Conservation (phyloP, 73 alveolate species). For the Symbiodinium natans region DNA sequence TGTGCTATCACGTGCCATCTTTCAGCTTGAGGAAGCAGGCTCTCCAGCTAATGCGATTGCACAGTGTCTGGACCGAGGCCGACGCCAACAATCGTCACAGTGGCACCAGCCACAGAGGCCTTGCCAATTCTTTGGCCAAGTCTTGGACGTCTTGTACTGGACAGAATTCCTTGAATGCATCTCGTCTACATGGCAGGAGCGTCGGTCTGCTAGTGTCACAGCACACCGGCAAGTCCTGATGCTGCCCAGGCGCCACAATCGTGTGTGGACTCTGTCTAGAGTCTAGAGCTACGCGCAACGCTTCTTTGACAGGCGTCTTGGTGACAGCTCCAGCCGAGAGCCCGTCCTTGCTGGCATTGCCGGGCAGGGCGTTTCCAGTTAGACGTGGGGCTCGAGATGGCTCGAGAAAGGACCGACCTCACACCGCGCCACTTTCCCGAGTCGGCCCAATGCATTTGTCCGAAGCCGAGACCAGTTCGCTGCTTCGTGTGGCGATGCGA, state of each 20-base stretch:
- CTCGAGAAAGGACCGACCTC: neutral
- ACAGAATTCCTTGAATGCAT: too few species aligned
- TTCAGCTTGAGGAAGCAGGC: too few species aligned
- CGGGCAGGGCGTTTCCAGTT: too few species aligned
- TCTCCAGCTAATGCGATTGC: too few species aligned
- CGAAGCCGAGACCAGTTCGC: too few species aligned
- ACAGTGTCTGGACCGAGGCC: slow-evolving; percentile 19
- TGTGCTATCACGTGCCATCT: too few species aligned
- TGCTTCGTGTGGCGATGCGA: neutral
- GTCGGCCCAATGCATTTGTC: neutral
- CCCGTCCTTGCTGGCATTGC: neutral
- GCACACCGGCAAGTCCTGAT: slow-evolving; percentile 1
- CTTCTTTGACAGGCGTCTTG: neutral
- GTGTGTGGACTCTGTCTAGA: too few species aligned
- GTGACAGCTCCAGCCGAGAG: neutral
- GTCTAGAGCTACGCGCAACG: too few species aligned
- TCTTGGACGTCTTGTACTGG: neutral
- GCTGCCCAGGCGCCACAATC: neutral
- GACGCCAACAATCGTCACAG: neutral
- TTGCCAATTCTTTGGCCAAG: neutral
- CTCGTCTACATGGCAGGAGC: neutral
- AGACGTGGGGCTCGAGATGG: too few species aligned
- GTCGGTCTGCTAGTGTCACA: neutral
- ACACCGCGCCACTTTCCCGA: neutral
- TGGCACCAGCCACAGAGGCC: neutral